Evolutionary conservation across 331 rosid species (phyloP).

Genomic region (Acacia pycnantha): DNA sequence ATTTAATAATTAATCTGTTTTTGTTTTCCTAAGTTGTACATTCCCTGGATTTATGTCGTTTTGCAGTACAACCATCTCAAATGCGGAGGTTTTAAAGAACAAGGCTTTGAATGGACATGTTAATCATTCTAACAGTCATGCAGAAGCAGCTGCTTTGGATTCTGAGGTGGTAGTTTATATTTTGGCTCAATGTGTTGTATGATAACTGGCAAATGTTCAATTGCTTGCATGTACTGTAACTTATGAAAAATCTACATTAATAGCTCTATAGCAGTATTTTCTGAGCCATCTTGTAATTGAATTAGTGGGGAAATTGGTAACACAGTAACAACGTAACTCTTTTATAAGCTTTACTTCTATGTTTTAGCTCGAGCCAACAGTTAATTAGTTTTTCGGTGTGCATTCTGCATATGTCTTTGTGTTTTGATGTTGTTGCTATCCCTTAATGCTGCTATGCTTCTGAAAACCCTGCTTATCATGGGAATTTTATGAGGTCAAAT

Average conservation of each 20-base stretch:
- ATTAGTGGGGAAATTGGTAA: background rate
- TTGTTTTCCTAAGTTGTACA: background rate
- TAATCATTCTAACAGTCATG: slow-evolving; percentile 30
- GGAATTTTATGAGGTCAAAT: background rate
- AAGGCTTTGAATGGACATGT: slow-evolving; percentile 43
- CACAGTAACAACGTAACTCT: background rate
- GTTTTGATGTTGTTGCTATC: background rate
- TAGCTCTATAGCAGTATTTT: background rate
- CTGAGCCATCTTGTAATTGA: background rate
- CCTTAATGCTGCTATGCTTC: background rate
- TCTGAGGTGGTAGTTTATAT: slow-evolving; percentile 57
- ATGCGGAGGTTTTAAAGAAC: slow-evolving; percentile 60
- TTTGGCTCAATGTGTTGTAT: background rate
- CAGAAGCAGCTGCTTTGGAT: slow-evolving; percentile 47
- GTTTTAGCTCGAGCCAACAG: background rate
- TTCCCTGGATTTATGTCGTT: slow-evolving; percentile 17
- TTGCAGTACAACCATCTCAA: slow-evolving; percentile 62
- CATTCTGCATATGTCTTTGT: background rate
- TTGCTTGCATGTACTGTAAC: background rate
- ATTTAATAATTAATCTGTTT: slow-evolving; percentile 7
- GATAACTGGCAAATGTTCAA: background rate
- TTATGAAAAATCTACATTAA: background rate
- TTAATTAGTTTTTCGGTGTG: slow-evolving; percentile 6
- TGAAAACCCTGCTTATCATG: background rate
- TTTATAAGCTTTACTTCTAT: background rate